Base-by-base conservation (phyloP, 2,329 filamentous ascomycete genomes). In the Penicillium sp. region DNA sequence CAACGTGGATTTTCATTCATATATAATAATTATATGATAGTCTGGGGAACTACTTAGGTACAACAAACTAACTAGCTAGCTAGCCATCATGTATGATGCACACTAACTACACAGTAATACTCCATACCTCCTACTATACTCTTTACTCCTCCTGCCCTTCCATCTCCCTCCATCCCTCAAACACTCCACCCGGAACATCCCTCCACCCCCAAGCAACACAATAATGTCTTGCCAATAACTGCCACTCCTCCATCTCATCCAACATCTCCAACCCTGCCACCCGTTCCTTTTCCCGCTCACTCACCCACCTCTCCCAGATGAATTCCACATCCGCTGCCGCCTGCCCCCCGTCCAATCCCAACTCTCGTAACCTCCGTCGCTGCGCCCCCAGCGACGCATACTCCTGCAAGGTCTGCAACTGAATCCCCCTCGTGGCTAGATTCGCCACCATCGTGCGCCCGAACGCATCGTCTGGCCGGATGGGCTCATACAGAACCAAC, bases 181-280 rank as follows among this genome's bases (percentile, higher is more conserved):
- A 72, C n/a, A n/a, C n/a, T n/a, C n/a, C n/a, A 7, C 55, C 55
- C n/a, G 48, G 45, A 32, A 41, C 31, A 38, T 51, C 46, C 58
- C 80, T 83, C 80, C 86, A 94, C 1, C 84, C 93, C 91, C 91
- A 97, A 4, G 82, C 83, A 38, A 98, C 78, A 56, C 90, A 83
- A 63, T 98, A 98, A 74, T 98, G 93, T 56, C 79, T 81, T 1
- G 89, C 87, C 59, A 98, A 70, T 58, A 98, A 69, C 61, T 84
- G 77, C 85, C 93, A 95, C 72, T 98, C 93, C 69, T 98, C 93
- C 22, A 96, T 78, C 70, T 97, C 93, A 70, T 98, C 93, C 54
- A 98, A 69, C 61, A 93, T 89, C 67, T 98, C 90, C 24, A 96
- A 67, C 10, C 73, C 69, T 56, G 90, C 84, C 1, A 97, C 81